These are phyloP conservation scores for Naematelia encephala DNA, from an alignment of 768 basidiomycete genomes.

Conservation along the genomic window DNA sequence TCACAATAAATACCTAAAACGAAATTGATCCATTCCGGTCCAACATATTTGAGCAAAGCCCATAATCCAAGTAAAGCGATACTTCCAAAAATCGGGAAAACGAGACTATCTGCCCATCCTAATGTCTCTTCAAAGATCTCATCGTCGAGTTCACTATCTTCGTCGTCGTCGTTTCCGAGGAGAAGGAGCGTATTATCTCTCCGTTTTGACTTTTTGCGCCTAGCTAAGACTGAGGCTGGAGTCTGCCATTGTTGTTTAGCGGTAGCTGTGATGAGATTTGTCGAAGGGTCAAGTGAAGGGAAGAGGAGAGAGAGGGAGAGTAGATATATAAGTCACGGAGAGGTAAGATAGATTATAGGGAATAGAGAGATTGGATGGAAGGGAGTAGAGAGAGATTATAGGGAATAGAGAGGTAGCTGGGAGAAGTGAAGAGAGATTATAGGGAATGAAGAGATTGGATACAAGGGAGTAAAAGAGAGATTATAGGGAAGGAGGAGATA, in stretches of 20 bases:
- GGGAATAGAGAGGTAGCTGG: too few species aligned
- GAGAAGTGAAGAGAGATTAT: too few species aligned
- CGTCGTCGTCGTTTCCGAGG: conserved; percentile 17
- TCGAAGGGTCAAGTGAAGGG: not conserved
- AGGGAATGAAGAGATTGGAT: not conserved
- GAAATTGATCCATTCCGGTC: conserved; percentile 76
- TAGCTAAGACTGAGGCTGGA: conserved; percentile 15
- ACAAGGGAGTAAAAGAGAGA: not conserved
- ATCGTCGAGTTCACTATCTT: conserved; percentile 53
- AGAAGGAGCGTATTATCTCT: conserved; percentile 6
- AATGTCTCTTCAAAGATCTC: conserved; percentile 60
- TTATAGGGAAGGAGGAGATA: not conserved
- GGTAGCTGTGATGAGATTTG: not conserved
- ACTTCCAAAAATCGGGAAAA: conserved; percentile 58
- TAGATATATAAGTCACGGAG: too few species aligned
- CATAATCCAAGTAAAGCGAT: conserved; percentile 67
- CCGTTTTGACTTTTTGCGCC: conserved; percentile 10
- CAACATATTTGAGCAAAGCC: conserved; percentile 67
- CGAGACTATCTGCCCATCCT: conserved; percentile 46
- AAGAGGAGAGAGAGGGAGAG: not conserved
- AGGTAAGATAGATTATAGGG: too few species aligned
- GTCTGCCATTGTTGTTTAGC: conserved; percentile 13
- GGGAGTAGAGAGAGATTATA: too few species aligned
- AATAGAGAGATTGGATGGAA: too few species aligned
- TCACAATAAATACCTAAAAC: conserved; percentile 57